These are phyloP conservation scores for Naegleria gruberi DNA, from an alignment of 208 protist species.

Conservation along the genomic window DNA sequence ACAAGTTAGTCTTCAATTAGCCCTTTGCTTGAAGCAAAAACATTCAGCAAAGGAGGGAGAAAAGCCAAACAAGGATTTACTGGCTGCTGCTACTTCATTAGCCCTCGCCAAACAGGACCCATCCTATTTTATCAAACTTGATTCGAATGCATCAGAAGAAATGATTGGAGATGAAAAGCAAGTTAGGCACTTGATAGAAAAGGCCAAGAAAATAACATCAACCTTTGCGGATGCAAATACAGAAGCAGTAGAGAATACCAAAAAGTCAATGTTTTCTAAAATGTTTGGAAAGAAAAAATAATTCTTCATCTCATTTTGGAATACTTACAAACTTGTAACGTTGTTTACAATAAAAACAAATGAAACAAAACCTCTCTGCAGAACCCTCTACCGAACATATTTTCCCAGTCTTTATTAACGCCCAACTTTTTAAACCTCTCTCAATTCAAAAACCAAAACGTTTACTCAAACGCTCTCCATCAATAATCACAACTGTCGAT, in stretches of 20 bases:
- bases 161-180: neutral
- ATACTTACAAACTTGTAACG: too few relatives aligned
- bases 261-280: neutral
- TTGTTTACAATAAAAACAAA: too few relatives aligned
- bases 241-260: neutral
- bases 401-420: too few relatives aligned
- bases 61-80: neutral
- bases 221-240: neutral
- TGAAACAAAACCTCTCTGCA: too few relatives aligned
- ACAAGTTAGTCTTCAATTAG: neutral
- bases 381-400: too few relatives aligned
- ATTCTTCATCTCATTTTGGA: too few relatives aligned
- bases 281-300: neutral
- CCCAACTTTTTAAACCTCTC: too few relatives aligned
- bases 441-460: too few relatives aligned
- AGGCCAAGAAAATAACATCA: neutral
- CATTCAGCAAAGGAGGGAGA: neutral
- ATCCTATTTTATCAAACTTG: neutral
- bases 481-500: too few relatives aligned
- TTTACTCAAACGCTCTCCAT: too few relatives aligned
- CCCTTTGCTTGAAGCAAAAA: neutral
- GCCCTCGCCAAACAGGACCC: neutral
- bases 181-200: neutral
- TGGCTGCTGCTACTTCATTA: neutral
- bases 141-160: neutral